Base-by-base conservation (phyloP, 2,329 filamentous ascomycete species). In the Gyromitra esculenta region DNA sequence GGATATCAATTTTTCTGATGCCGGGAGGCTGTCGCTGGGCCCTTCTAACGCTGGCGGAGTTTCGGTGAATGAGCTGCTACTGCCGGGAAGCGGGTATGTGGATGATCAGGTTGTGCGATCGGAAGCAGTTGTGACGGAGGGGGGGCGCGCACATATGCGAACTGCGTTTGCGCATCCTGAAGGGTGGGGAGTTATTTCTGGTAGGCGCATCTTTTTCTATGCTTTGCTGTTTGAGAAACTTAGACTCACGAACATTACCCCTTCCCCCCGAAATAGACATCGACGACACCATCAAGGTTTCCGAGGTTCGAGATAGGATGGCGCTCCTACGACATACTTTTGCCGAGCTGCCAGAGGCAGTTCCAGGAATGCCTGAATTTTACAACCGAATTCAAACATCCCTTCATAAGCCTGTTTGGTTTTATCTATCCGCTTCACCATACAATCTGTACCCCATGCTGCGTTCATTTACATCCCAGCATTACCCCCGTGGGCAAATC, bases 271-370 rank as follows among this genome's bases (percentile, higher is more conserved):
- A 41, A 50, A 54, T 63, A 90, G 95, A 98, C 81, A 89, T 98
- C 79, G 96, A 98, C 82, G 95, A 98, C 84, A 97, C 94, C 0
- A 97, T 98, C 86, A 97, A 98, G 84, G 86, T 94, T 79, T 97
- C 95, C 0, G 87, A 92, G 83, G 97, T 95, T 0, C 89, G 90
- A 56, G 91, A 92, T 64, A 90, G 93, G 0, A 87, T 91, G 6
- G 93, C 93, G 1, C 95, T 97, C 81, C 85, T 98, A 4, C 88
- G 89, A 60, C 91, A 91, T 66, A 98, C 95, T 0, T 97, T 98
- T 81, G 88, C 92, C 60, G 91, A 94, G 65, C 85, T 89, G 15
- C 91, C 94, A 0, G 85, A 87, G 13, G 89, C 92, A 0, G 89
- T 95, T 13, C 81, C 86, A 0, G 93, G 92, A 62, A 97, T 97